Conservation (phyloP, 1,284 basidiomycete genomes). For the Sporisorium exsertum region DNA sequence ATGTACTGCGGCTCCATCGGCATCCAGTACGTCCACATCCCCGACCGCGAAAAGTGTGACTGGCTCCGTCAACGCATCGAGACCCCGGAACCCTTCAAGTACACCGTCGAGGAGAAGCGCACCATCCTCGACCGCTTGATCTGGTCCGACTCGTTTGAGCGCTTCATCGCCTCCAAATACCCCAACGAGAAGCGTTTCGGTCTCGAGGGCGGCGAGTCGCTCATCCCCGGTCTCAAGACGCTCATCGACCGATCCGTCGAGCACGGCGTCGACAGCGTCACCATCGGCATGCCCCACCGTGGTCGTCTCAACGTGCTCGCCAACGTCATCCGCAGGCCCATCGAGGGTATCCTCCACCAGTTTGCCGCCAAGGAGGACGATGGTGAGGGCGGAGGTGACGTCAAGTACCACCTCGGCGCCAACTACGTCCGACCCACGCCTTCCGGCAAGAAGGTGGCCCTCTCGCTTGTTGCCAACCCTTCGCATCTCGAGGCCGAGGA, state of each 20-base stretch:
- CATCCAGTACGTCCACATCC: constrained; percentile 97
- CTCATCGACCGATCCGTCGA: constrained; percentile 98
- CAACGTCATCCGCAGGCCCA: constrained; percentile 98
- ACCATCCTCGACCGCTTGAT: constrained; percentile 99
- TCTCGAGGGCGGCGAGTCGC: constrained; percentile 95
- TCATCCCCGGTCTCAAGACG: constrained; percentile 99
- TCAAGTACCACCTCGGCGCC: constrained; percentile 98
- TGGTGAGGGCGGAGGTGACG: constrained; percentile 84
- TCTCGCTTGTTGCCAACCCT: constrained; percentile 98
- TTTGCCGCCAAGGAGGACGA: constrained; percentile 76
- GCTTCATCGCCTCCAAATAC: constrained; percentile 97
- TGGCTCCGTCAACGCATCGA: constrained; percentile 98
- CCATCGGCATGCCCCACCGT: constrained; percentile 99
- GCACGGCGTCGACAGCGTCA: constrained; percentile 92
- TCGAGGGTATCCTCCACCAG: constrained; percentile 98
- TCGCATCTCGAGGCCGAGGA: constrained; percentile 98
- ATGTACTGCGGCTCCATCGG: constrained; percentile 97
- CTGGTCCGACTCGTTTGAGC: constrained; percentile 99
- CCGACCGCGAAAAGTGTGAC: constrained; percentile 98
- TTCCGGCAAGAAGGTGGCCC: constrained; percentile 94
- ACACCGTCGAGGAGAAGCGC: constrained; percentile 96
- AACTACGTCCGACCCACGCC: constrained; percentile 99
- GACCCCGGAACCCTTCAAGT: constrained; percentile 97
- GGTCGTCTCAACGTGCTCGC: constrained; percentile 97
- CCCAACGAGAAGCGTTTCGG: constrained; percentile 99